phyloP scores from a whole-genome alignment of 2,329 filamentous ascomycete genomes.

The Plectosphaerella sp. region DNA sequence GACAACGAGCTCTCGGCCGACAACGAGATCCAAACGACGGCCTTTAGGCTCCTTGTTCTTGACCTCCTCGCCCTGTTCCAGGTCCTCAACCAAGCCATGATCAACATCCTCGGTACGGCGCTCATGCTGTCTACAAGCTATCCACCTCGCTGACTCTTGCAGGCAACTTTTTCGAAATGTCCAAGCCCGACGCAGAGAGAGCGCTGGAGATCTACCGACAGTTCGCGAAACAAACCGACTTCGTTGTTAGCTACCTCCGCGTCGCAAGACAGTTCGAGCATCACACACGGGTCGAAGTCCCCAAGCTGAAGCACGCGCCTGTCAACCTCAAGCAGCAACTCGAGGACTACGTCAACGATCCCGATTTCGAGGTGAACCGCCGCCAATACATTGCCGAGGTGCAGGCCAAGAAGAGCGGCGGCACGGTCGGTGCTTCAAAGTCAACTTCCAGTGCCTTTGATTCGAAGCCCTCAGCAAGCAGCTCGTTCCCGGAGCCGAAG shows the following conservation, averaged over 20 bases:
- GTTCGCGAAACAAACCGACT: constrained; percentile 88
- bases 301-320: constrained; percentile 94
- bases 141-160: constrained; percentile 8
- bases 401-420: constrained; percentile 59
- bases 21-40: constrained; percentile 94
- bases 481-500: constrained; percentile 36
- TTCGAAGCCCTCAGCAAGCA: constrained; percentile 28
- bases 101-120: constrained; percentile 82
- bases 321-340: constrained; percentile 85
- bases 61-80: constrained; percentile 89
- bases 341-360: constrained; percentile 90
- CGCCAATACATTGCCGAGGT: constrained; percentile 88
- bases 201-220: constrained; percentile 88
- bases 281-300: constrained; percentile 88
- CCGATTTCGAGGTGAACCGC: constrained; percentile 91
- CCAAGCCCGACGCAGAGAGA: constrained; percentile 84
- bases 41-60: constrained; percentile 85
- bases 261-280: constrained; percentile 87
- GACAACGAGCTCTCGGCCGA: constrained; percentile 69
- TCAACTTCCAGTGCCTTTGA: constrained; percentile 29
- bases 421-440: constrained; percentile 24
- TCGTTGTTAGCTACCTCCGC: constrained; percentile 84
- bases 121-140: neutral
- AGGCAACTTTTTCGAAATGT: constrained; percentile 99
- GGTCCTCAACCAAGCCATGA: constrained; percentile 93